Conservation (phyloP, 169 alveolate genomes). For the Plasmodium cynomolgi region DNA sequence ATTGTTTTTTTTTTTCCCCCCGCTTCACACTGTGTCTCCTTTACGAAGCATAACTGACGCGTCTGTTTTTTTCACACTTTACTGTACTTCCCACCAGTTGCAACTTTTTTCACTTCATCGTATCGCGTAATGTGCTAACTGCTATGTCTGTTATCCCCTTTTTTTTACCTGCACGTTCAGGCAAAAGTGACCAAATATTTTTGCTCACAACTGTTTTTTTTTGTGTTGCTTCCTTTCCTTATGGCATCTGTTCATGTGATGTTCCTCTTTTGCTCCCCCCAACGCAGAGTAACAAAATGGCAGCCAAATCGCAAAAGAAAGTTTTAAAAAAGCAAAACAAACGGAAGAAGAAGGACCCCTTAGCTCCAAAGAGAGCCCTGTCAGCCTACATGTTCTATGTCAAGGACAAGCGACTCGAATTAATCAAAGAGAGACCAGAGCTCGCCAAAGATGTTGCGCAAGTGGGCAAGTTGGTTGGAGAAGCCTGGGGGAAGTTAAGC, state of each 20-base stretch:
- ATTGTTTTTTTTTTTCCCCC: not conserved
- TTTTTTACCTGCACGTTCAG: constrained; percentile 2
- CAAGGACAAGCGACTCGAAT: constrained; percentile 88
- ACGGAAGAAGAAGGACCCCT: constrained; percentile 88
- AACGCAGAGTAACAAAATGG: constrained; percentile 75
- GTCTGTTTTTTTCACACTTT: not conserved
- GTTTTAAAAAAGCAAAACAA: constrained; percentile 76
- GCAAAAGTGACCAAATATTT: not conserved
- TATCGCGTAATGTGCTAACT: not conserved
- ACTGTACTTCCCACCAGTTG: not conserved
- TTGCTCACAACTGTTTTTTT: not conserved
- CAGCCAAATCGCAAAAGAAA: constrained; percentile 76
- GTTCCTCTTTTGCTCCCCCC: not conserved
- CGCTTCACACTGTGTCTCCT: not conserved
- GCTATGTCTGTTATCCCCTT: not conserved
- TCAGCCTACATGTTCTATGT: constrained; percentile 92
- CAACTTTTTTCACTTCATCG: not conserved
- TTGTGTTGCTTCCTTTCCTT: not conserved
- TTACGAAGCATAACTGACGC: not conserved
- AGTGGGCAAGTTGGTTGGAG: constrained; percentile 92
- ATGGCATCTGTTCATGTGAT: not conserved
- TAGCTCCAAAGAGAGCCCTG: constrained; percentile 92
- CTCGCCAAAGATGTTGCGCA: constrained; percentile 91
- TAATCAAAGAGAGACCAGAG: constrained; percentile 87
- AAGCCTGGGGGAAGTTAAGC: constrained; percentile 91